Evolutionary conservation across 225 moss, liverwort and hornwort species (phyloP).

Genomic region (Antitrichia curtipendula): DNA sequence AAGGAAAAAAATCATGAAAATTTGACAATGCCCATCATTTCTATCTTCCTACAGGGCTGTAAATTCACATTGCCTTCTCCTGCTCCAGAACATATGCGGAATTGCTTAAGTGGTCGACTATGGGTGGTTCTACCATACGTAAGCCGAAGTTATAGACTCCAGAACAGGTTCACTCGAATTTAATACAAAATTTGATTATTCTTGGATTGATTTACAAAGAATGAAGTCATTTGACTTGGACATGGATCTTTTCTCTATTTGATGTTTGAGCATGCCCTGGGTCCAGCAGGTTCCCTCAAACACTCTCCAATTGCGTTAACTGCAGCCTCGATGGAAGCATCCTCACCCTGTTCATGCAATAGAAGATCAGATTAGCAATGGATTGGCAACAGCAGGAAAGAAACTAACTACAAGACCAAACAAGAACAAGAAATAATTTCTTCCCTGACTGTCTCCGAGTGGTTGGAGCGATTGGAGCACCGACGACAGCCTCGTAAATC

Average conservation of each 20-base stretch:
- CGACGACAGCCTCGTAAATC: not conserved
- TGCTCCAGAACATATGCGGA: too few relatives aligned
- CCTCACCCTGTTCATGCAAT: conserved; percentile 63
- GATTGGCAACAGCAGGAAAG: not conserved
- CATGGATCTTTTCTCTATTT: conserved; percentile 23
- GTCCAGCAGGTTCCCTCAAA: conserved; percentile 85
- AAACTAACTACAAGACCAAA: not conserved
- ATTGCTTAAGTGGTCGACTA: too few relatives aligned
- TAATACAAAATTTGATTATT: not conserved
- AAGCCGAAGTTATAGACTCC: not conserved
- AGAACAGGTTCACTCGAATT: not conserved
- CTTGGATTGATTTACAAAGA: conserved; percentile 19
- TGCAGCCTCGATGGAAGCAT: conserved; percentile 93
- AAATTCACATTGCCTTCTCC: too few relatives aligned
- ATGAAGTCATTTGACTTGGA: conserved; percentile 23
- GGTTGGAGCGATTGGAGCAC: not conserved
- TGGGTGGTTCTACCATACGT: too few relatives aligned
- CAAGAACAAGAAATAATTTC: not conserved
- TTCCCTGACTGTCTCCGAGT: not conserved
- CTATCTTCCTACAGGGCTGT: too few relatives aligned
- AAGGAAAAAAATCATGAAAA: too few relatives aligned
- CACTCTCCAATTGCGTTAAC: conserved; percentile 73
- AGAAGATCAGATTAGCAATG: not conserved
- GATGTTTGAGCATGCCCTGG: conserved; percentile 68
- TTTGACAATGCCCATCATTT: too few relatives aligned